Evolutionary conservation across 1,284 basidiomycete genomes (phyloP), one percentile per base, ranked within the genome.

Genomic region (Mycosarcoma maydis): DNA sequence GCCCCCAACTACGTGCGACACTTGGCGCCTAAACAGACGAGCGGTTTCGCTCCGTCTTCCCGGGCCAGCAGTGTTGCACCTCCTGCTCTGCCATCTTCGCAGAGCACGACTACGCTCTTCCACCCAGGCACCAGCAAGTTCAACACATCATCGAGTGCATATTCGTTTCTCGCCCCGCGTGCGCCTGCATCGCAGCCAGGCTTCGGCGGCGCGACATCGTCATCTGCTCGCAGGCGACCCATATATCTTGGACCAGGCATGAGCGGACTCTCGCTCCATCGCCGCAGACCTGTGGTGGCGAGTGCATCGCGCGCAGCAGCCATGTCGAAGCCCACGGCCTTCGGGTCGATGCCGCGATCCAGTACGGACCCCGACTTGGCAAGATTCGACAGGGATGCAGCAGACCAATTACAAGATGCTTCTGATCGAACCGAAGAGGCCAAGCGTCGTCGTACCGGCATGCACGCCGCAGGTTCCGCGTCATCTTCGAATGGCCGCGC

Each of bases 161-260:
- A 50, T 24, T 70, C 67, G 14, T 70, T 70, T 53, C 53, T 70
- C 1, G 67, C 67, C 3, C 67, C 67, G 9, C 67, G 57, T 23
- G 56, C 67, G 2, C 38, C 56, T 27, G 50, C 53, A 2, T 24
- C 67, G 14, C 48, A 47, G 3, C 37, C 53, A 5, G 26, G 20
- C 0, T 41, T 56, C 9, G 56, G 44, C 34, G 34, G 42, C 4
- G 16, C 50, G 3, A n/a, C 67, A 7, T 36, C 57, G 5, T 29
- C 57, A 3, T 29, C 50, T 0, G 27, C 52, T 24, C 48, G 61
- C 11, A 29, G 67, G 20, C 45, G 67, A 29, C 68, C 68, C 10
- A 62, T 71, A 42, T 71, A 71, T 16, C 50, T 71, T 14, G 68
- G 68, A 9, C 68, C 68, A 13, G 68, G 68, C 33, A 71, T 71